These are phyloP conservation scores for Botrytis paeoniae DNA, from an alignment of 2,329 filamentous ascomycete genomes.

Conservation along the genomic window DNA sequence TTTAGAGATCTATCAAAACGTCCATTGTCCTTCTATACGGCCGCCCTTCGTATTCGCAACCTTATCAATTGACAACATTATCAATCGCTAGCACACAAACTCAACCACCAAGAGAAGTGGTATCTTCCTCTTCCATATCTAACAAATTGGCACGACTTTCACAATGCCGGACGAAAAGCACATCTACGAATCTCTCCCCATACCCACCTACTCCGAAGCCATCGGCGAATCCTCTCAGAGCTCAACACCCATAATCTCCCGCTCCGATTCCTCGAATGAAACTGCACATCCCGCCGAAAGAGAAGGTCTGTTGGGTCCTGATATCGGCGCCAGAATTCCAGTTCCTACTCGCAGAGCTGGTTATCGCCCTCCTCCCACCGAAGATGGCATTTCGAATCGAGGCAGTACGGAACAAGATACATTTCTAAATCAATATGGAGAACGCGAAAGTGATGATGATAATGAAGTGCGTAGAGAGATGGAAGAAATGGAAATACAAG, in stretches of 20 bases:
- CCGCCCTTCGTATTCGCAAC: conserved; percentile 5
- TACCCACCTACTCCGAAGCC: conserved; percentile 83
- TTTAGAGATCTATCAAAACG: not conserved
- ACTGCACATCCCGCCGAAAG: conserved; percentile 70
- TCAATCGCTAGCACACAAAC: not conserved
- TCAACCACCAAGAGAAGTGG: conserved; percentile 15
- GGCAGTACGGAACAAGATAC: conserved; percentile 34
- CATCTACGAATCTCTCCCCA: conserved; percentile 63
- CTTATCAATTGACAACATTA: not conserved
- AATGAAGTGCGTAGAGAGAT: conserved; percentile 75
- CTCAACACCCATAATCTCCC: conserved; percentile 60
- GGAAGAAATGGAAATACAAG: conserved; percentile 84
- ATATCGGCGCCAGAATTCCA: conserved; percentile 42
- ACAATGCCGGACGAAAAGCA: conserved; percentile 51
- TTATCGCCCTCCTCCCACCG: conserved; percentile 80
- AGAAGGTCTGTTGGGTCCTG: conserved; percentile 67
- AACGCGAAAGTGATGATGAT: conserved; percentile 45
- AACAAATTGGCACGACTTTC: conserved; percentile 17
- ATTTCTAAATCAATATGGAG: conserved; percentile 54
- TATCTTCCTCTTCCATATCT: not conserved
- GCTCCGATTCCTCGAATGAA: conserved; percentile 49
- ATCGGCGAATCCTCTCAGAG: conserved; percentile 58
- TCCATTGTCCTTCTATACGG: conserved; percentile 1
- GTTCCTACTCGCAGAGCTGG: conserved; percentile 48
- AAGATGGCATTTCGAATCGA: conserved; percentile 56